Percentiles rank a stretch among this genome's conserved stretches.
These are phyloP conservation scores for apple (Malus domestica) DNA, from an alignment of 306 rosid species.

Conservation along the genomic window DNA sequence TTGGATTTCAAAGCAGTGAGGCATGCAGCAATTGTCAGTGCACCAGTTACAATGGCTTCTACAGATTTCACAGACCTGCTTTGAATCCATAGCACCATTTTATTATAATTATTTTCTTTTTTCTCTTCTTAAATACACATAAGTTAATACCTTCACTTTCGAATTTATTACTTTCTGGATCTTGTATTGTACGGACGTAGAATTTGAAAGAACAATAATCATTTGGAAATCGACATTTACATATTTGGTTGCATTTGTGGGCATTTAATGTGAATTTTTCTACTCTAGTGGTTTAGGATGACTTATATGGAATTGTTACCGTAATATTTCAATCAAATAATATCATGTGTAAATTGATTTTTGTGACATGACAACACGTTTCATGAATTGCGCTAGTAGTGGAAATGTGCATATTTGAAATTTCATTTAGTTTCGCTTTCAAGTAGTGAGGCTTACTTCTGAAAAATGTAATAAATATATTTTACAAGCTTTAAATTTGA, in stretches of 20 bases:
- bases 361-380: too few relatives aligned
- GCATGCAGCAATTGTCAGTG: constrained; percentile 31
- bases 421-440: too few relatives aligned
- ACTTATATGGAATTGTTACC: background rate
- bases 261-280: background rate
- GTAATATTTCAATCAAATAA: background rate
- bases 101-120: background rate
- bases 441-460: background rate
- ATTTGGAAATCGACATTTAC: background rate
- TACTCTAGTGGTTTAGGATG: background rate
- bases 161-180: background rate
- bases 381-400: too few relatives aligned
- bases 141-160: background rate
- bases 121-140: background rate
- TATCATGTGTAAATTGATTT: too few relatives aligned
- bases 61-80: constrained; percentile 21
- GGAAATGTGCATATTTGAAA: too few relatives aligned
- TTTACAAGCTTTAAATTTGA: too few relatives aligned
- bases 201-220: background rate
- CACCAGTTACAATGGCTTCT: constrained; percentile 7
- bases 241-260: too few relatives aligned
- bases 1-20: constrained; percentile 29
- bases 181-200: too few relatives aligned
- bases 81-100: constrained; percentile 1
- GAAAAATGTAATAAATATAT: too few relatives aligned